Conservation (phyloP, 2,329 filamentous ascomycete genomes). For the Fusarium goolgardi region DNA sequence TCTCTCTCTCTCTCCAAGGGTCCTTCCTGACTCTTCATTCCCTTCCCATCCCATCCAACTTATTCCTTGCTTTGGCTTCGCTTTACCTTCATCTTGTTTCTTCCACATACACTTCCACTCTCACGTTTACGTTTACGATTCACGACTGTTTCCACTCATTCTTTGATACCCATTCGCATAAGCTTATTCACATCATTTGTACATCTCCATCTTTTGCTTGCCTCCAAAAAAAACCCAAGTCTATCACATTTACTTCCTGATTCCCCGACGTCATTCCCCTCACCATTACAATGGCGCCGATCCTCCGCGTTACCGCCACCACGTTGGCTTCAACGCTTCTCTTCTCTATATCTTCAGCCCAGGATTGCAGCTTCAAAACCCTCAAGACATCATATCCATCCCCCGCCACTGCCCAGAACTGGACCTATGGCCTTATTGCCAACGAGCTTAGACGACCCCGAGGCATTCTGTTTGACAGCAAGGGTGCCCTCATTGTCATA, state of each 20-base stretch:
- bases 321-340: conserved; percentile 17
- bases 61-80: not conserved
- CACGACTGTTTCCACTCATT: conserved; percentile 2
- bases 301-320: conserved; percentile 24
- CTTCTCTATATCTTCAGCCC: conserved; percentile 17
- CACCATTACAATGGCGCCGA: conserved; percentile 23
- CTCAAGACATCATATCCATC: conserved; percentile 52
- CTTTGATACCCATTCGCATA: conserved; percentile 9
- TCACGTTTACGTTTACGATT: conserved; percentile 6
- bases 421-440: conserved; percentile 58
- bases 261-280: conserved; percentile 15
- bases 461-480: conserved; percentile 58
- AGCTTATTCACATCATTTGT: not conserved
- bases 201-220: not conserved
- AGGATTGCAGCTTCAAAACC: conserved; percentile 37
- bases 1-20: not conserved
- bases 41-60: not conserved
- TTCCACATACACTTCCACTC: not conserved
- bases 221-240: not conserved
- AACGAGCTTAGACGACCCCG: conserved; percentile 57
- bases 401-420: conserved; percentile 57
- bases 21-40: conserved; percentile 8
- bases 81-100: conserved; percentile 3
- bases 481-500: conserved; percentile 60
- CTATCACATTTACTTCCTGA: not conserved